Evolutionary conservation across 2,329 filamentous ascomycete species (phyloP).

Genomic region (Claviceps cyperi): DNA sequence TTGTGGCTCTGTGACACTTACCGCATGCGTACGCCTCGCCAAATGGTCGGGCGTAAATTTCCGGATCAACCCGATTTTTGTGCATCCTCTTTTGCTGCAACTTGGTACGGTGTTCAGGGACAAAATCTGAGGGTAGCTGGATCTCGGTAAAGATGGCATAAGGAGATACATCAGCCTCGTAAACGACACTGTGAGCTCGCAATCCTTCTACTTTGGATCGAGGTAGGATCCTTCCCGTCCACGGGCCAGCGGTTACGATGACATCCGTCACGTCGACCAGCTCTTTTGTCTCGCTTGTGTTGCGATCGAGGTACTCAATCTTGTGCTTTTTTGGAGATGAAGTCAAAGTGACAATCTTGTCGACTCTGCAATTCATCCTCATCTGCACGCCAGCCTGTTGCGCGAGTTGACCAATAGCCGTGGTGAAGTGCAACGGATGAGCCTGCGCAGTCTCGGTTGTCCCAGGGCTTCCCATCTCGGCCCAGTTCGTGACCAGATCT

Average conservation of each 20-base stretch:
- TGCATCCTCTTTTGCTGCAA: conserved; percentile 37
- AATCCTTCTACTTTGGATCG: conserved; percentile 42
- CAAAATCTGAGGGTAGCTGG: conserved; percentile 50
- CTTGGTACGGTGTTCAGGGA: conserved; percentile 32
- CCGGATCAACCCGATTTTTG: conserved; percentile 59
- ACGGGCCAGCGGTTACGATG: conserved; percentile 44
- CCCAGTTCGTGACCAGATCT: conserved; percentile 53
- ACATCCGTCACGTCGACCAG: conserved; percentile 37
- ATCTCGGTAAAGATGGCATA: conserved; percentile 84
- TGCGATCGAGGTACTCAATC: conserved; percentile 44
- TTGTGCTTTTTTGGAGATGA: conserved; percentile 33
- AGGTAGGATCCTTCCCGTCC: conserved; percentile 47
- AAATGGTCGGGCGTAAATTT: conserved; percentile 85
- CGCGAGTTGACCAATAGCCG: conserved; percentile 64
- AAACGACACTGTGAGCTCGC: conserved; percentile 52
- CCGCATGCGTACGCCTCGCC: conserved; percentile 90
- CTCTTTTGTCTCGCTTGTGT: conserved; percentile 18
- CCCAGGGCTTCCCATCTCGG: conserved; percentile 60
- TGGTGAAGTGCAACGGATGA: conserved; percentile 84
- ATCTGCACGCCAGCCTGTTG: conserved; percentile 54
- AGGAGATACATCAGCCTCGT: conserved; percentile 49
- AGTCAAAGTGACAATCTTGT: conserved; percentile 42
- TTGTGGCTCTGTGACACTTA: conserved; percentile 15
- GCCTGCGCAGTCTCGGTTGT: conserved; percentile 79
- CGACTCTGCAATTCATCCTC: conserved; percentile 51